Evolutionary conservation across 2,329 filamentous ascomycete species (phyloP).

Genomic region (Chaetomium globosum): DNA sequence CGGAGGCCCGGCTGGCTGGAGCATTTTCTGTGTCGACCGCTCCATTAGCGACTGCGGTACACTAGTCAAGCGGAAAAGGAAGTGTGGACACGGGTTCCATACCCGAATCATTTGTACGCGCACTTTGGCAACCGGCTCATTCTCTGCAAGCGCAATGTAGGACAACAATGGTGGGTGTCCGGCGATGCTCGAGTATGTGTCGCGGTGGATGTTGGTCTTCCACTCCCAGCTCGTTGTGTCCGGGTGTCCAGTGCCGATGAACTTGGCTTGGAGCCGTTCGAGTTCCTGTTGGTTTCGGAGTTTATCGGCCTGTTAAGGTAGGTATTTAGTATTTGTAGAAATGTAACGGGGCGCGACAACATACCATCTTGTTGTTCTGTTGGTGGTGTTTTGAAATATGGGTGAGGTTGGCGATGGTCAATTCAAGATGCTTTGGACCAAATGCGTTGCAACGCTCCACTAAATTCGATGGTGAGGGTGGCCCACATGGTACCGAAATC

Average conservation of each 20-base stretch:
- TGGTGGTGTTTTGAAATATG: background rate
- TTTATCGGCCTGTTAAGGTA: constrained; percentile 77
- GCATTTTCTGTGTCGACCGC: constrained; percentile 61
- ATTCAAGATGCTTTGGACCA: background rate
- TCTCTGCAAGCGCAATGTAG: constrained; percentile 88
- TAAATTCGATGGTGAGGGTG: background rate
- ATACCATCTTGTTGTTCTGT: constrained; percentile 29
- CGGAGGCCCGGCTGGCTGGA: constrained; percentile 63
- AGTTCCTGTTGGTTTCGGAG: constrained; percentile 97
- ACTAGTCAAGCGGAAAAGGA: background rate
- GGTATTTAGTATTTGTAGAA: constrained; percentile 2
- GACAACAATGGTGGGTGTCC: constrained; percentile 86
- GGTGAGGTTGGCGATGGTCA: background rate
- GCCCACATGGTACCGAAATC: background rate
- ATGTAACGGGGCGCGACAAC: background rate
- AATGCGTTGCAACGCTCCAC: constrained; percentile 10
- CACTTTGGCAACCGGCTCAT: constrained; percentile 79
- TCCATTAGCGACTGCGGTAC: constrained; percentile 4
- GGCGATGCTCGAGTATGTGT: constrained; percentile 85
- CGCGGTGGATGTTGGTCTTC: constrained; percentile 92
- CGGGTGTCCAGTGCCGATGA: constrained; percentile 91
- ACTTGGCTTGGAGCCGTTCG: constrained; percentile 92
- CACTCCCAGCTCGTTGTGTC: constrained; percentile 98
- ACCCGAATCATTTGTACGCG: constrained; percentile 78
- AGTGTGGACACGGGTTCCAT: constrained; percentile 31